A percentile compares a stretch with the other conserved stretches of the same genome.
Conservation (phyloP, 164 flowering plant genomes). For the Chimonanthus salicifolius region DNA sequence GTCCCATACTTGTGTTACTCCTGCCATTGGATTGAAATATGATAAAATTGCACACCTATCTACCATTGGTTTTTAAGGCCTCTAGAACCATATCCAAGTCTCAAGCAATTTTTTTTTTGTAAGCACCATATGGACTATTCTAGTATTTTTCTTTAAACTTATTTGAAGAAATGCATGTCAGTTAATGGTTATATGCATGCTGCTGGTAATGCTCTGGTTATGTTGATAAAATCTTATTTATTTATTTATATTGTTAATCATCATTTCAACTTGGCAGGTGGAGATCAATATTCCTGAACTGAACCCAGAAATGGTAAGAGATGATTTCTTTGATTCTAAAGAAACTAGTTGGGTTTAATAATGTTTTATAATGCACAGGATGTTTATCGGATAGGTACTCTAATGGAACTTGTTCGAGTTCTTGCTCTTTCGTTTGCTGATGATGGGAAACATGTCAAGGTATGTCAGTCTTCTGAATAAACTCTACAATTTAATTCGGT, state of each 20-base stretch:
- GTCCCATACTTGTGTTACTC: too few relatives aligned
- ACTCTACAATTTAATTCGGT: neutral
- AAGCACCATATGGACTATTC: too few relatives aligned
- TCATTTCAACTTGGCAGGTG: slow-evolving; percentile 42
- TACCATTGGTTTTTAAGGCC: too few relatives aligned
- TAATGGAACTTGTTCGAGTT: slow-evolving; percentile 83
- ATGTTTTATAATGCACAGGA: slow-evolving; percentile 51
- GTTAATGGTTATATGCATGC: neutral
- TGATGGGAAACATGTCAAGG: slow-evolving; percentile 95
- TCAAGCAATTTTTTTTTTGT: too few relatives aligned
- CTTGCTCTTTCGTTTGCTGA: slow-evolving; percentile 93
- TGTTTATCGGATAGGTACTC: slow-evolving; percentile 96
- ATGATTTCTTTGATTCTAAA: slow-evolving; percentile 3
- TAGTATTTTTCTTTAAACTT: neutral
- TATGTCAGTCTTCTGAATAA: slow-evolving; percentile 12
- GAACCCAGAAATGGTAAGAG: slow-evolving; percentile 83
- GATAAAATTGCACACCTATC: too few relatives aligned
- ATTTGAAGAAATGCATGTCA: neutral
- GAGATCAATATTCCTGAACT: slow-evolving; percentile 89
- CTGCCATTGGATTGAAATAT: too few relatives aligned
- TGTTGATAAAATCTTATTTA: neutral
- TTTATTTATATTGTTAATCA: neutral
- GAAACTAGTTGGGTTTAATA: neutral
- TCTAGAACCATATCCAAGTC: too few relatives aligned
- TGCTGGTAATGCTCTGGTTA: slow-evolving; percentile 3